Conservation (phyloP, 495 filamentous ascomycete genomes). For the Barbatosphaeria neglecta region DNA sequence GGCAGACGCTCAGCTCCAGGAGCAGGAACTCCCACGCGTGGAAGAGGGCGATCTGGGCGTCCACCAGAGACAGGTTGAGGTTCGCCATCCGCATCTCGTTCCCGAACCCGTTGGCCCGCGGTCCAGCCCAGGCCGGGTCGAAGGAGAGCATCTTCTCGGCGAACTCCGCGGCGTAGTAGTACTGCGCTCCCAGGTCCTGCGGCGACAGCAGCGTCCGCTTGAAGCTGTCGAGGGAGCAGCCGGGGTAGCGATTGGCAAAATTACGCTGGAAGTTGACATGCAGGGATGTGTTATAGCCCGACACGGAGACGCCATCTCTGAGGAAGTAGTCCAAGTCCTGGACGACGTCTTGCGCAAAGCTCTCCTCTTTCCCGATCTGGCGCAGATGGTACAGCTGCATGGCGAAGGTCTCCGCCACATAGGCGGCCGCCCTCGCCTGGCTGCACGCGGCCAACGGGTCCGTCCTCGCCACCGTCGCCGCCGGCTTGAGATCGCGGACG, state of each 20-base stretch:
- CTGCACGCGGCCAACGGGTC: slow-evolving; percentile 38
- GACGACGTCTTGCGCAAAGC: slow-evolving; percentile 54
- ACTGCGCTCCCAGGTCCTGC: slow-evolving; percentile 54
- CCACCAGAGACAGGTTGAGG: slow-evolving; percentile 77
- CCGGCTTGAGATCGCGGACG: slow-evolving; percentile 48
- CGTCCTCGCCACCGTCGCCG: slow-evolving; percentile 31
- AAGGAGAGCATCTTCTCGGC: slow-evolving; percentile 64
- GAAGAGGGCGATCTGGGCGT: slow-evolving; percentile 78
- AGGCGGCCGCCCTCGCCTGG: slow-evolving; percentile 63
- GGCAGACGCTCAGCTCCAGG: slow-evolving; percentile 64
- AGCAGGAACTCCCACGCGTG: slow-evolving; percentile 83
- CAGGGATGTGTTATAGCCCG: slow-evolving; percentile 72
- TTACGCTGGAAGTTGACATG: slow-evolving; percentile 79
- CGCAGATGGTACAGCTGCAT: slow-evolving; percentile 78
- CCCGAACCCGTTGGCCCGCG: slow-evolving; percentile 55
- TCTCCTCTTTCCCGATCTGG: slow-evolving; percentile 52
- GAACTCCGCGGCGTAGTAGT: slow-evolving; percentile 69
- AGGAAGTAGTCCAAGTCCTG: slow-evolving; percentile 66
- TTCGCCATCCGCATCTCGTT: slow-evolving; percentile 78
- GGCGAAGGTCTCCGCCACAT: slow-evolving; percentile 77
- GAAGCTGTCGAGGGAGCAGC: slow-evolving; percentile 59
- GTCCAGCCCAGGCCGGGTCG: slow-evolving; percentile 63
- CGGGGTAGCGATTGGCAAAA: slow-evolving; percentile 62
- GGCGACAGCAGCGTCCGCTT: slow-evolving; percentile 57
- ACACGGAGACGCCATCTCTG: slow-evolving; percentile 57